Evolutionary conservation across 176 grass and related monocot genomes (phyloP).

Genomic region (Zea luxurians): DNA sequence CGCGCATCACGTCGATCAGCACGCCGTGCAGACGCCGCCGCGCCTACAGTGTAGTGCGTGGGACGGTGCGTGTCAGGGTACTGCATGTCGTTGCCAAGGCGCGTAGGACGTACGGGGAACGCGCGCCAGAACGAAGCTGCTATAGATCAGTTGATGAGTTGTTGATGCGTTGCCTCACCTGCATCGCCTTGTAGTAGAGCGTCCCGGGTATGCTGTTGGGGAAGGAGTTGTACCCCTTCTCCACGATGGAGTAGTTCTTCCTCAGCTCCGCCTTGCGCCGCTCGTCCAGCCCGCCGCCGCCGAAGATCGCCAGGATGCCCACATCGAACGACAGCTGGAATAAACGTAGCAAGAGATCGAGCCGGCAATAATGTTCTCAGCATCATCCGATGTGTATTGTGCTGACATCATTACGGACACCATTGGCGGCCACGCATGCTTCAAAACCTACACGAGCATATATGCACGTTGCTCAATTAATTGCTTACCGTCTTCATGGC

Average conservation of each 20-base stretch:
- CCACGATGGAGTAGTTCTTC: slow-evolving; percentile 73
- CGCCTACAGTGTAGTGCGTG: slow-evolving; percentile 44
- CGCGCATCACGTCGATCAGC: slow-evolving; percentile 68
- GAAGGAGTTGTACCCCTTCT: slow-evolving; percentile 98
- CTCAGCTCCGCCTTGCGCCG: slow-evolving; percentile 55
- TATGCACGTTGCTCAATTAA: no score
- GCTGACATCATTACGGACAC: no score
- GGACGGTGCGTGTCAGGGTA: background rate
- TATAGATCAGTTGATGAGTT: no score
- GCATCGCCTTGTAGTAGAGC: slow-evolving; percentile 68
- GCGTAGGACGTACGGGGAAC: background rate
- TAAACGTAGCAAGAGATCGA: background rate
- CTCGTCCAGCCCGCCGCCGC: slow-evolving; percentile 51
- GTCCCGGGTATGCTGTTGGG: slow-evolving; percentile 71
- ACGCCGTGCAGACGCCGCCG: slow-evolving; percentile 59
- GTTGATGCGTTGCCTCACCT: slow-evolving; percentile 45
- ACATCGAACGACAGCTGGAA: slow-evolving; percentile 81
- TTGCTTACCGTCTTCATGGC: slow-evolving; percentile 70
- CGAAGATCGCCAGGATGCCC: slow-evolving; percentile 73
- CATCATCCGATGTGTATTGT: background rate
- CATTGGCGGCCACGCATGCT: no score
- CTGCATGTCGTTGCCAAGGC: background rate
- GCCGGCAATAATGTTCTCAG: background rate
- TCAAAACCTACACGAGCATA: no score
- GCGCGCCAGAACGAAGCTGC: no score